A percentile compares a stretch with the other conserved stretches of the same genome.
Conservation (phyloP, 768 basidiomycete species). For the Rhizopogon sp. region DNA sequence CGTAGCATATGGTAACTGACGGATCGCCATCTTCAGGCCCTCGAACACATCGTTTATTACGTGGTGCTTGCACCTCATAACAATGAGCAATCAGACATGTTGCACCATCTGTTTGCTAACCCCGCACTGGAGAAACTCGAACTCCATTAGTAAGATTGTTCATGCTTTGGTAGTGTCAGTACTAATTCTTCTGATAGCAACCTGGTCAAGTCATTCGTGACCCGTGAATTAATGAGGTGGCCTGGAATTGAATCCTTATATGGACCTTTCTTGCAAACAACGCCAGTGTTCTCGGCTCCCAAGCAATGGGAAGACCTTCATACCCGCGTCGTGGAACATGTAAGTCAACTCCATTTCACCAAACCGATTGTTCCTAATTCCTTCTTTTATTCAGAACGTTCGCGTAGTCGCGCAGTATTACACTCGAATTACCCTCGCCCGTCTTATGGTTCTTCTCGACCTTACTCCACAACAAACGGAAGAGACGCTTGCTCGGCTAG, state of each 20-base stretch:
- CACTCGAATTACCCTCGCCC: slow-evolving; percentile 80
- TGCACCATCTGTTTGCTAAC: slow-evolving; percentile 80
- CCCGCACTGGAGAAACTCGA: slow-evolving; percentile 77
- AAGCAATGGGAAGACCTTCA: slow-evolving; percentile 95
- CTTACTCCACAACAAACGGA: slow-evolving; percentile 80
- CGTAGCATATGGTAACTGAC: slow-evolving; percentile 2
- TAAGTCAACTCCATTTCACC: slow-evolving; percentile 34
- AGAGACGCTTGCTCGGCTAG: slow-evolving; percentile 81
- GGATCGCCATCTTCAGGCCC: slow-evolving; percentile 47
- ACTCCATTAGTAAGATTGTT: slow-evolving; percentile 66
- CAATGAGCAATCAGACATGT: slow-evolving; percentile 97
- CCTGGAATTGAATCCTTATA: slow-evolving; percentile 88
- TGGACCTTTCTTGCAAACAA: slow-evolving; percentile 75
- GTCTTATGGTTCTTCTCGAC: slow-evolving; percentile 85
- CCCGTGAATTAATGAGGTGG: slow-evolving; percentile 94
- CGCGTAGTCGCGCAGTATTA: slow-evolving; percentile 94
- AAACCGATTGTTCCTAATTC: neutral
- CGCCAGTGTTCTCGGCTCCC: slow-evolving; percentile 71
- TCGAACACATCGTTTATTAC: slow-evolving; percentile 94
- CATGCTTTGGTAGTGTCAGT: slow-evolving; percentile 1
- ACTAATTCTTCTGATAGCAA: slow-evolving; percentile 50
- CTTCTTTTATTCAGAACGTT: slow-evolving; percentile 63
- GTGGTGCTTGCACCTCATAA: slow-evolving; percentile 89
- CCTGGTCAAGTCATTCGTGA: slow-evolving; percentile 90
- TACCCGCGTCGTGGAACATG: slow-evolving; percentile 94